A percentile compares a stretch with the other conserved stretches of the same genome.
Evolutionary conservation across 352 stramenopile species (phyloP).

Genomic region (Pythium volutum): DNA sequence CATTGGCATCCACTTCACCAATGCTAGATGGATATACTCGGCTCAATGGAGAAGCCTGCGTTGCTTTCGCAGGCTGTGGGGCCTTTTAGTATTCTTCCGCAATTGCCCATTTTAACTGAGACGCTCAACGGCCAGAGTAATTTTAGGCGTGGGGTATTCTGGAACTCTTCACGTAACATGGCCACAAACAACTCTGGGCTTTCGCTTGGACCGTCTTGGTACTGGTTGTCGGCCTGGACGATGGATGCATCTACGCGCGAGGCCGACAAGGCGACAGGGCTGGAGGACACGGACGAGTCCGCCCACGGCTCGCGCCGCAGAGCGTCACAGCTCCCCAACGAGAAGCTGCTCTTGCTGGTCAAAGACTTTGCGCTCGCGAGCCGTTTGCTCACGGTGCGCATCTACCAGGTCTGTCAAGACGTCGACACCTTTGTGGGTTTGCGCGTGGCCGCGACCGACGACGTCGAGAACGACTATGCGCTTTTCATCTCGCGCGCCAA

Average conservation of each 20-base stretch:
- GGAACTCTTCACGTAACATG: no score
- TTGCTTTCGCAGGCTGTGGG: no score
- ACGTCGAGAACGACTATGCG: slow-evolving; percentile 65
- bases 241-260: neutral
- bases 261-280: neutral
- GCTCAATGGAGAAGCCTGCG: no score
- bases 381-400: slow-evolving; percentile 20
- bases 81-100: no score
- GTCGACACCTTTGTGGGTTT: slow-evolving; percentile 32
- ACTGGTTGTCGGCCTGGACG: neutral
- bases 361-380: slow-evolving; percentile 13
- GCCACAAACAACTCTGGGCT: neutral
- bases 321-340: slow-evolving; percentile 11
- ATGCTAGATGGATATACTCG: neutral
- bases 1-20: no score
- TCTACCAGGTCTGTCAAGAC: slow-evolving; percentile 22
- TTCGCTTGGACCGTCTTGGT: neutral
- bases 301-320: neutral
- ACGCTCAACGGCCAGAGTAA: no score
- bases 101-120: no score
- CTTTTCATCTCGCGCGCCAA: slow-evolving; percentile 48
- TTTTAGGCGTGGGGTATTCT: no score
- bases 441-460: slow-evolving; percentile 52
- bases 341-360: slow-evolving; percentile 18
- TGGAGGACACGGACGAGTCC: neutral